Evolutionary conservation across 495 filamentous ascomycete genomes (phyloP).

Genomic region (Copromyces sp.): DNA sequence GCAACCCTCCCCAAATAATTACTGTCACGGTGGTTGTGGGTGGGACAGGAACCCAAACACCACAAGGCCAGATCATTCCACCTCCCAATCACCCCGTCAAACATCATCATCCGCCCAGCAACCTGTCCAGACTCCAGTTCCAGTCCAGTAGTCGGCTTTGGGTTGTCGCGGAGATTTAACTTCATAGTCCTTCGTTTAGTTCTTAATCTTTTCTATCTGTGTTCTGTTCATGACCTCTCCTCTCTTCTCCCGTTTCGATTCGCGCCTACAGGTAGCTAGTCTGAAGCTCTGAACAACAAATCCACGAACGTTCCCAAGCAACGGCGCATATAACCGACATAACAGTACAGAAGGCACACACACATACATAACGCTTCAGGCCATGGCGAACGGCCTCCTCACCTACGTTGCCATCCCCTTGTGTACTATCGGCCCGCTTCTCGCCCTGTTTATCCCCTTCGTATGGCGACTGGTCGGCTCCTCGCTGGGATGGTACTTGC

Average conservation of each 20-base stretch:
- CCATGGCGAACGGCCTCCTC: constrained; percentile 2
- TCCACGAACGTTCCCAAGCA: not conserved
- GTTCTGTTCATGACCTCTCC: not conserved
- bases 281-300: not conserved
- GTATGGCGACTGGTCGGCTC: constrained; percentile 32
- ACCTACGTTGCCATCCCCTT: constrained; percentile 13
- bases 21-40: not conserved
- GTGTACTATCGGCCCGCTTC: constrained; percentile 17
- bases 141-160: not conserved
- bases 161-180: not conserved
- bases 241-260: not conserved
- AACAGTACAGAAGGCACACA: not conserved
- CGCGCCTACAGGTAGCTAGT: not conserved
- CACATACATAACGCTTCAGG: not conserved
- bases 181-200: not conserved
- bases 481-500: constrained; percentile 53
- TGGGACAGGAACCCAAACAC: not conserved
- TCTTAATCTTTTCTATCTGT: not conserved
- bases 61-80: not conserved
- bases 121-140: not conserved
- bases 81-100: not conserved
- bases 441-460: constrained; percentile 22
- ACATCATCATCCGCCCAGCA: not conserved
- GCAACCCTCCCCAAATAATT: not conserved
- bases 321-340: not conserved